Base-by-base conservation (phyloP, 2,329 filamentous ascomycete genomes). In the Sporothrix brasiliensis region DNA sequence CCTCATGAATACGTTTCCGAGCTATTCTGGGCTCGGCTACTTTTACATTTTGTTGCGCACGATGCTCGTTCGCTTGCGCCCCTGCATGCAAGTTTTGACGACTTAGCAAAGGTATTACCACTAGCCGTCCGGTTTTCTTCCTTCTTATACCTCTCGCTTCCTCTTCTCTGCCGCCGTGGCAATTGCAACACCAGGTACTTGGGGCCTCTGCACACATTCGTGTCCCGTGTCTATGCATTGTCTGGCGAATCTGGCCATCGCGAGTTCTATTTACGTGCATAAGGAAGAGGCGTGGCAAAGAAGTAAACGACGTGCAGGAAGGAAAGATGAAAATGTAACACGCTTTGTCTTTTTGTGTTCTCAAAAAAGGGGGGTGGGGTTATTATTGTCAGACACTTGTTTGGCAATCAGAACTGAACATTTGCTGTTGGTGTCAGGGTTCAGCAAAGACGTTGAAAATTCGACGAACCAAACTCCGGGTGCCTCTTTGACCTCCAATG, bases 401-500 rank as follows among this genome's bases (percentile, higher is more conserved):
- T 39, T 39, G 14, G 16, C 27, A 11, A 21, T n/a, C 41, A 66
- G 16, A 30, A 21, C 47, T 68, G 27, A 47, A 49, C 50, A 14
- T 30, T 47, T 27, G n/a, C 27, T 1, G 39, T 14, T 49, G 61
- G 6, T 24, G 44, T 11, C 34, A 16, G 24, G 21, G 21, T 13
- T 13, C 41, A 65, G 50, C 44, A 50, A 50, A 67, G 63, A 67
- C 63, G 19, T 39, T 30, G 19, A 34, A 34, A 47, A 47, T 27
- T 47, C 41, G 24, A 63, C n/a, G n/a, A 68, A 50, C n/a, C 52
- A 44, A 27, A 58, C 34, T 49, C 19, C 60, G 52, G 67, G 34
- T 68, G 52, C 14, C 67, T 58, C 67, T 68, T 60, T 68, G 67
- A 68, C 67, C 67, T 60, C 39, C 30, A 39, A 41, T 53, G 39